Evolutionary conservation across 768 basidiomycete species (phyloP).

Genomic region (Rhizopogon sp.): DNA sequence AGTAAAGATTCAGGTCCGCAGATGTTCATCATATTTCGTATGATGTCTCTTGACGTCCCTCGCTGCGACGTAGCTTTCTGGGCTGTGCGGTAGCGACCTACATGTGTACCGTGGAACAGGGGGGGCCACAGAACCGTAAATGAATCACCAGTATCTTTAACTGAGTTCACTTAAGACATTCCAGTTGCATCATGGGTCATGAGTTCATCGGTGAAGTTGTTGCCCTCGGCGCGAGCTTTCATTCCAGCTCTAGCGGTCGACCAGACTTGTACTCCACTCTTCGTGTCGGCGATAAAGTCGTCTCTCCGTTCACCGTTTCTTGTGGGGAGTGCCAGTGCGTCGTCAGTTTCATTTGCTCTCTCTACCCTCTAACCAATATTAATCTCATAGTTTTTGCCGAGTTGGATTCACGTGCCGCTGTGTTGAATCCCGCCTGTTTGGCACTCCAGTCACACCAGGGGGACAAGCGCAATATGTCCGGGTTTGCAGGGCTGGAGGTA

Average conservation of each 20-base stretch:
- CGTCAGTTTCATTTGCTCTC: background rate
- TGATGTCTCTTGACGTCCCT: background rate
- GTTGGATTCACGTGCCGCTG: slow-evolving; percentile 73
- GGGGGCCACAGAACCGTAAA: slow-evolving; percentile 48
- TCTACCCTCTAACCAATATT: background rate
- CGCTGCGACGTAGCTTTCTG: slow-evolving; percentile 44
- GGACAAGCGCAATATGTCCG: slow-evolving; percentile 80
- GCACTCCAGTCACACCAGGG: slow-evolving; percentile 59
- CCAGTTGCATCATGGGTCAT: slow-evolving; percentile 65
- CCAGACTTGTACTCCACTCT: slow-evolving; percentile 61
- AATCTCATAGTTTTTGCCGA: slow-evolving; percentile 52
- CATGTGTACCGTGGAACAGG: slow-evolving; percentile 70
- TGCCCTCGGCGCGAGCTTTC: slow-evolving; percentile 58
- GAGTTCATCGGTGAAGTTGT: slow-evolving; percentile 75
- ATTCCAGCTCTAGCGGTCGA: slow-evolving; percentile 37
- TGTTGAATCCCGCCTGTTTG: slow-evolving; percentile 55
- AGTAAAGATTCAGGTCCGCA: slow-evolving; percentile 60
- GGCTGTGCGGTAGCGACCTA: slow-evolving; percentile 70
- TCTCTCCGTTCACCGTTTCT: slow-evolving; percentile 76
- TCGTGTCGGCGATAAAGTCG: slow-evolving; percentile 69
- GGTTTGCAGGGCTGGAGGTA: slow-evolving; percentile 76
- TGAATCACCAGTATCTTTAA: slow-evolving; percentile 1
- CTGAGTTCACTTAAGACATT: background rate
- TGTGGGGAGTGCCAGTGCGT: slow-evolving; percentile 84
- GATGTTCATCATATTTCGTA: background rate